A percentile compares a stretch with the other conserved stretches of the same genome.
Conservation (phyloP, 2,329 filamentous ascomycete genomes). For the Fusarium albosuccineum region DNA sequence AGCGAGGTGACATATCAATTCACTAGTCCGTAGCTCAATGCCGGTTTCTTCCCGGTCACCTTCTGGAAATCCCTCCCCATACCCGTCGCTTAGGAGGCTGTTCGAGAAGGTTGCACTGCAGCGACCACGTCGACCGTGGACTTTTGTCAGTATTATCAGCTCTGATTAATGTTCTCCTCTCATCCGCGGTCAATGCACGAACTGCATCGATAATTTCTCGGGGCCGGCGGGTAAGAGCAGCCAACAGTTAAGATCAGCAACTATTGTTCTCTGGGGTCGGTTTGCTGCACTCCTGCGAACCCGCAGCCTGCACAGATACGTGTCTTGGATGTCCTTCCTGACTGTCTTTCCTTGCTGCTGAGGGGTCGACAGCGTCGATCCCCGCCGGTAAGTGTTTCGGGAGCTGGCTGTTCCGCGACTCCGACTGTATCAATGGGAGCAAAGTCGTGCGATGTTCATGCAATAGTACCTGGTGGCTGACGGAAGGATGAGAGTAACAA, state of each 20-base stretch:
- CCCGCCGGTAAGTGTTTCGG: slow-evolving; percentile 2
- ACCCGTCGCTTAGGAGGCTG: background rate
- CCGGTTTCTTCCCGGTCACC: slow-evolving; percentile 5
- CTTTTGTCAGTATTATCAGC: background rate
- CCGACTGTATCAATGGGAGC: background rate
- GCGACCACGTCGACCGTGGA: background rate
- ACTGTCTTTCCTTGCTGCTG: background rate
- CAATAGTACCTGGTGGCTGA: background rate
- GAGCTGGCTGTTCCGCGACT: background rate
- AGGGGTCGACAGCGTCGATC: background rate
- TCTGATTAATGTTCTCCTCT: background rate
- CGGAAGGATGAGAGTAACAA: background rate
- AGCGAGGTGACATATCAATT: slow-evolving; percentile 1
- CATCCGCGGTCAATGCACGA: slow-evolving; percentile 4
- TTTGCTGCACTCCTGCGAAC: slow-evolving; percentile 1
- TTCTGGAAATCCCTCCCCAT: background rate
- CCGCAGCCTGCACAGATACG: slow-evolving; percentile 3
- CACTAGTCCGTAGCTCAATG: slow-evolving; percentile 11
- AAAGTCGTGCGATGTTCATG: too few relatives aligned
- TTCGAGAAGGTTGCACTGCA: slow-evolving; percentile 11
- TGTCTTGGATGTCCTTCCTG: background rate
- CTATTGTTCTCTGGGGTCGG: background rate
- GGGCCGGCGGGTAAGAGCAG: background rate
- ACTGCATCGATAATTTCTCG: slow-evolving; percentile 14
- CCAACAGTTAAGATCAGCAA: background rate